A percentile compares a stretch with the other conserved stretches of the same genome.
Evolutionary conservation across 2,329 filamentous ascomycete species (phyloP).

Genomic region (Macroventuria anomochaeta): DNA sequence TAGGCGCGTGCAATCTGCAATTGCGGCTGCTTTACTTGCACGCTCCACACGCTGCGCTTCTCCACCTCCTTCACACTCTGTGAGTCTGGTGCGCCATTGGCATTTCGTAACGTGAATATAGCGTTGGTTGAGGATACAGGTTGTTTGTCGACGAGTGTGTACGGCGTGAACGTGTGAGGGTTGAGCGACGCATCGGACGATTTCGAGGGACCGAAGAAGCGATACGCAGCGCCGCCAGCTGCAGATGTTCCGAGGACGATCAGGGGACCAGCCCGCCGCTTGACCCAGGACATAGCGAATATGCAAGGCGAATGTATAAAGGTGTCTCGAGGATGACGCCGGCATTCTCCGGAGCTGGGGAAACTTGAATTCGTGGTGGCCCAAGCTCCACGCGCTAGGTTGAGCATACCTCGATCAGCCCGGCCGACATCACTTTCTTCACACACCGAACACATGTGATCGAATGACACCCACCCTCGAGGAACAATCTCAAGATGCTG

Average conservation of each 20-base stretch:
- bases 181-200: constrained; percentile 57
- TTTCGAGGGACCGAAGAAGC: constrained; percentile 32
- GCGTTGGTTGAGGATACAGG: constrained; percentile 71
- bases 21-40: constrained; percentile 93
- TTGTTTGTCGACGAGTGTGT: constrained; percentile 67
- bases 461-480: too few species aligned
- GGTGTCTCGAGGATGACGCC: neutral
- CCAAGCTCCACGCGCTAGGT: constrained; percentile 1
- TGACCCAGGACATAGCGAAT: constrained; percentile 38
- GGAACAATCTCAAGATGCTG: too few species aligned
- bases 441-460: too few species aligned
- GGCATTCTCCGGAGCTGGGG: constrained; percentile 2
- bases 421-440: too few species aligned
- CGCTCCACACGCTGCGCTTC: constrained; percentile 77
- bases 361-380: constrained; percentile 4
- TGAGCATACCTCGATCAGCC: too few species aligned
- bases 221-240: constrained; percentile 45
- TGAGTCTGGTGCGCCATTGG: constrained; percentile 32
- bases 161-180: constrained; percentile 67
- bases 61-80: constrained; percentile 52
- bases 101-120: constrained; percentile 68
- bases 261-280: constrained; percentile 37
- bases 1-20: constrained; percentile 91
- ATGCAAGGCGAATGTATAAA: neutral
- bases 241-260: constrained; percentile 44